Conservation (phyloP, 148 eudicot species). For the Cornus kousa region DNA sequence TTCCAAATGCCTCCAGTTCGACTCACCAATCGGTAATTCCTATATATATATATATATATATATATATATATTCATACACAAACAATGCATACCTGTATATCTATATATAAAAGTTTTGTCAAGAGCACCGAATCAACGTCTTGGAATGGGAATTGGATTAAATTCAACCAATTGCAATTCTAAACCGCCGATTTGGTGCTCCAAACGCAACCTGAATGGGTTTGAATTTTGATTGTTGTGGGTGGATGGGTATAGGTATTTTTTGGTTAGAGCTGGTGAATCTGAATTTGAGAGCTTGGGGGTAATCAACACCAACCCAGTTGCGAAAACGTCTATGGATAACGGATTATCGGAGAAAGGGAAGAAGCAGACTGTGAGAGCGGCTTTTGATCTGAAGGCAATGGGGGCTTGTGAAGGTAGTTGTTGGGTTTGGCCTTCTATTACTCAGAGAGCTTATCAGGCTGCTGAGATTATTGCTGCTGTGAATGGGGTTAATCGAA, state of each 20-base stretch:
- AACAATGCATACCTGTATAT: neutral
- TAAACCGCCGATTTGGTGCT: too few species aligned
- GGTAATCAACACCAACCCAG: constrained; percentile 92
- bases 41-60: neutral
- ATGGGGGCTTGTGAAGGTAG: constrained; percentile 81
- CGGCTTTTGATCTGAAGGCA: constrained; percentile 61
- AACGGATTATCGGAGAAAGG: constrained; percentile 80
- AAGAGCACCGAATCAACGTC: too few species aligned
- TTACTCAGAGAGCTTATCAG: constrained; percentile 95
- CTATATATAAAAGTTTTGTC: neutral
- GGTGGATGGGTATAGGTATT: constrained; percentile 63
- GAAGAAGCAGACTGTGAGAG: constrained; percentile 66
- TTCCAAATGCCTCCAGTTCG: constrained; percentile 96
- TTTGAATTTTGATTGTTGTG: neutral
- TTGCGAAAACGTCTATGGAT: constrained; percentile 84
- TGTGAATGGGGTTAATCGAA: constrained; percentile 58
- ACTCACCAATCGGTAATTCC: constrained; percentile 68
- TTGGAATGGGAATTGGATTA: too few species aligned
- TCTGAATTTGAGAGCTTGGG: constrained; percentile 82
- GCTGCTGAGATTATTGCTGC: constrained; percentile 95
- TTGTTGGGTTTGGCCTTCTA: constrained; percentile 99
- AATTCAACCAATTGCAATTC: too few species aligned
- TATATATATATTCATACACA: too few species aligned
- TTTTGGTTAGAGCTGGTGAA: constrained; percentile 93
- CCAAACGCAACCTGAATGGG: neutral